These are phyloP conservation scores for Nicotiana paniculata DNA, from an alignment of 257 asterid genomes.

Conservation along the genomic window DNA sequence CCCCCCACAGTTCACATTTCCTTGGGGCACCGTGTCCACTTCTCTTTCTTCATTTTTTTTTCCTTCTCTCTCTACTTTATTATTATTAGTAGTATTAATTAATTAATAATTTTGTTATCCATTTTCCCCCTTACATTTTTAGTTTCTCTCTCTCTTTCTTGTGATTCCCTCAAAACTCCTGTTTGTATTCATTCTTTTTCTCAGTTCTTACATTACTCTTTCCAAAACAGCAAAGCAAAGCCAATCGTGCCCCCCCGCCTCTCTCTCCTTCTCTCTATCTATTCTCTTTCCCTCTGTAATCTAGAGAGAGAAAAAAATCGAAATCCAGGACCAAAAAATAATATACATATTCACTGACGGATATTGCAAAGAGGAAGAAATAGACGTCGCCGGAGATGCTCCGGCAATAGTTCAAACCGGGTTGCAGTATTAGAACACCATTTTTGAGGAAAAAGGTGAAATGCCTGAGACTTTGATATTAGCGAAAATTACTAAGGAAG, in stretches of 20 bases:
- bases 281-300: background rate
- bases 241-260: background rate
- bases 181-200: background rate
- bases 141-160: background rate
- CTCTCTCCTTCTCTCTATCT: background rate
- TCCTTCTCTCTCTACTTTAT: background rate
- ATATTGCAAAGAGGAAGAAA: background rate
- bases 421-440: background rate
- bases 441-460: background rate
- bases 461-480: constrained; percentile 45
- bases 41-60: background rate
- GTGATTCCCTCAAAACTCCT: background rate
- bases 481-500: constrained; percentile 8
- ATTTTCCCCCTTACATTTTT: background rate
- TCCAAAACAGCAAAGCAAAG: background rate
- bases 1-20: background rate
- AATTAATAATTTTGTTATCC: background rate
- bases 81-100: background rate
- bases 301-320: background rate
- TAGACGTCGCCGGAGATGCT: constrained; percentile 21
- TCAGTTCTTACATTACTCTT: background rate
- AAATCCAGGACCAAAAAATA: background rate
- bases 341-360: background rate
- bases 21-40: background rate
- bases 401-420: background rate